phyloP scores from a whole-genome alignment of 495 filamentous ascomycete species.

The Aspergillus diversus region DNA sequence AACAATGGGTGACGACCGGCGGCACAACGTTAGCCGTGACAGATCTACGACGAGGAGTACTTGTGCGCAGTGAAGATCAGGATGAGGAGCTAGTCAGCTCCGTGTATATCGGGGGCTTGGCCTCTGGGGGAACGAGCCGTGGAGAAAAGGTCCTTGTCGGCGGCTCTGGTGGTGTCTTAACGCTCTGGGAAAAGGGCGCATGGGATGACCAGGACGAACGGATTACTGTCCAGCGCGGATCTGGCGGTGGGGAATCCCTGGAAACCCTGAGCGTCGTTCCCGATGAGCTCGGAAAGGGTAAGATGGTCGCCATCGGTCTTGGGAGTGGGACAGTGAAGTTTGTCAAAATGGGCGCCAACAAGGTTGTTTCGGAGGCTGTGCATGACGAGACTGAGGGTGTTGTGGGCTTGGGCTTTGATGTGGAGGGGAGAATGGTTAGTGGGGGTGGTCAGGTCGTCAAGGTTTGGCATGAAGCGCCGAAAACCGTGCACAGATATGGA shows the following conservation, averaged over 20 bases:
- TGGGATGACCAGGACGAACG: slow-evolving; percentile 96
- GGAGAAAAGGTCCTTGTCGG: slow-evolving; percentile 82
- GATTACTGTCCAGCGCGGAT: slow-evolving; percentile 65
- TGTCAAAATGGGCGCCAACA: slow-evolving; percentile 60
- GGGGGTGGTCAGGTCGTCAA: slow-evolving; percentile 83
- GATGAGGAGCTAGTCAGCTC: slow-evolving; percentile 89
- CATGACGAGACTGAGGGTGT: slow-evolving; percentile 88
- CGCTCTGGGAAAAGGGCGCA: slow-evolving; percentile 87
- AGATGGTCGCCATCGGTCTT: slow-evolving; percentile 73
- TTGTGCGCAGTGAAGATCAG: slow-evolving; percentile 88
- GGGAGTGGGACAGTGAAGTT: slow-evolving; percentile 69
- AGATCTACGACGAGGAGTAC: slow-evolving; percentile 79
- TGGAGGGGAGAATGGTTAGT: slow-evolving; percentile 80
- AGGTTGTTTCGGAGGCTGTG: slow-evolving; percentile 60
- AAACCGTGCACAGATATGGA: slow-evolving; percentile 41
- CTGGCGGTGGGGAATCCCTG: slow-evolving; percentile 66
- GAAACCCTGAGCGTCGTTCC: slow-evolving; percentile 72
- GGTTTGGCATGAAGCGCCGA: slow-evolving; percentile 72
- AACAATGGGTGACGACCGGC: slow-evolving; percentile 92
- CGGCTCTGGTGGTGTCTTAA: slow-evolving; percentile 76
- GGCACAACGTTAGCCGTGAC: slow-evolving; percentile 87
- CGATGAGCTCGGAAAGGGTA: slow-evolving; percentile 64
- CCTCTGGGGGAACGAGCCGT: slow-evolving; percentile 61
- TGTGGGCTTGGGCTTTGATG: slow-evolving; percentile 77
- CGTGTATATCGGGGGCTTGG: slow-evolving; percentile 68